Base-by-base conservation (phyloP, 1,284 basidiomycete species). In the Prillingera fragicola region DNA sequence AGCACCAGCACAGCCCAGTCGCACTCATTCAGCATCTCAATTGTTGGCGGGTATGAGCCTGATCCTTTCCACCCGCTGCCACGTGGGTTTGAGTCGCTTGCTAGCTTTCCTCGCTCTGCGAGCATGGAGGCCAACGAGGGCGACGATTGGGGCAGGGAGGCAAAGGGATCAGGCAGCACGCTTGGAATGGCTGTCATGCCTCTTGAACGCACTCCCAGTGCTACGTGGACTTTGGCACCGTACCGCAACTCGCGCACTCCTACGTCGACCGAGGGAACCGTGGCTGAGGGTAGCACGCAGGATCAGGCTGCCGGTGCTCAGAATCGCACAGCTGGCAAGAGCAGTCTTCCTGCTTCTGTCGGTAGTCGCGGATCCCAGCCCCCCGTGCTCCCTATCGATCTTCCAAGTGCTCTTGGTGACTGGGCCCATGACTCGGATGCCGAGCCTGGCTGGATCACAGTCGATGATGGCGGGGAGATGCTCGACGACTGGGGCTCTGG, bases 31-130 rank as follows among this genome's bases (percentile, higher is more conserved):
- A n/a, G n/a, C n/a, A 59, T 54, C 2, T 59, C 56, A 14, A 56
- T 66, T 35, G 17, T 66, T 8, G 63, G 43, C 3, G 54, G 40
- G 14, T 66, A 65, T 45, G 56, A 58, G 5, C 60, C 60, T 18
- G 54, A 60, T 43, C 62, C 60, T 1, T 58, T 56, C 29, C 51
- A 49, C 13, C 62, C 62, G 9, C 29, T 60, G 6, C 59, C 60
- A 5, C 50, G 50, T 1, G 42, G 60, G 13, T 66, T 66, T 38
- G 56, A 58, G 26, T 60, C 57, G 6, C 28, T 29, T 12, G 28
- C 28, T 12, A 29, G 14, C 14, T 29, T 29, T 15, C 28, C 28
- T 5, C 6, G 28, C 7, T 8, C 28, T 29, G 28, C 7, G 28
- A 29, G 28, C 28, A 15, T 5, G 28, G n/a, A n/a, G n/a, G n/a